Evolutionary conservation across 306 rosid species (phyloP).

Genomic region (Trifolium dubium): DNA sequence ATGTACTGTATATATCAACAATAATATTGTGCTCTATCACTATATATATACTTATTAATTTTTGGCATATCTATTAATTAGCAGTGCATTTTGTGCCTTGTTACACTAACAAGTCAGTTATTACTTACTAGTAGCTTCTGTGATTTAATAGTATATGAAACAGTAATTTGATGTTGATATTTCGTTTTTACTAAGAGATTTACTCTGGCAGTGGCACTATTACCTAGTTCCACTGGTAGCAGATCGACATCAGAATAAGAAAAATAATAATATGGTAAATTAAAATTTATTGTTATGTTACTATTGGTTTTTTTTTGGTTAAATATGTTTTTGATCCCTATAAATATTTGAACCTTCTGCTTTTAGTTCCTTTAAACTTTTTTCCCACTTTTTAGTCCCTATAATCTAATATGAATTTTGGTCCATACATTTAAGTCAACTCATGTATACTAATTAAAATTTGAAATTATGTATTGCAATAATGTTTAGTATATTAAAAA

Average conservation of each 20-base stretch:
- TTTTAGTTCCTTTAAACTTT: too few relatives aligned
- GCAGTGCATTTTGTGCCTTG: not conserved
- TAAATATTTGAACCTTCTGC: too few relatives aligned
- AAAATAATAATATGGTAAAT: not conserved
- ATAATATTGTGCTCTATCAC: not conserved
- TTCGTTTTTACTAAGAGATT: slow-evolving; percentile 48
- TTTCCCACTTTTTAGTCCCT: too few relatives aligned
- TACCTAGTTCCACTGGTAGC: slow-evolving; percentile 42
- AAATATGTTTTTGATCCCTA: too few relatives aligned
- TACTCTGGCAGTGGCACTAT: slow-evolving; percentile 45
- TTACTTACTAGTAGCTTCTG: slow-evolving; percentile 25
- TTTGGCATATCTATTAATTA: slow-evolving; percentile 1
- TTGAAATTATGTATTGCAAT: too few relatives aligned
- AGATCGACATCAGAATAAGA: slow-evolving; percentile 24
- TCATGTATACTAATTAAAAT: too few relatives aligned
- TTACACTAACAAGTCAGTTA: not conserved
- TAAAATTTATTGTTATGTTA: not conserved
- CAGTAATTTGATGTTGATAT: slow-evolving; percentile 52
- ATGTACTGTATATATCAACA: not conserved
- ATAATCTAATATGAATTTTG: too few relatives aligned
- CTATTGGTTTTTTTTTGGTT: too few relatives aligned
- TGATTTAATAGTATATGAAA: slow-evolving; percentile 39
- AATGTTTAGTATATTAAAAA: too few relatives aligned
- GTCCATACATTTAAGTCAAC: too few relatives aligned
- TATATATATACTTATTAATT: not conserved